A percentile compares a stretch with the other conserved stretches of the same genome.
phyloP scores from a whole-genome alignment of 495 filamentous ascomycete species.

The Viridothelium virens region DNA sequence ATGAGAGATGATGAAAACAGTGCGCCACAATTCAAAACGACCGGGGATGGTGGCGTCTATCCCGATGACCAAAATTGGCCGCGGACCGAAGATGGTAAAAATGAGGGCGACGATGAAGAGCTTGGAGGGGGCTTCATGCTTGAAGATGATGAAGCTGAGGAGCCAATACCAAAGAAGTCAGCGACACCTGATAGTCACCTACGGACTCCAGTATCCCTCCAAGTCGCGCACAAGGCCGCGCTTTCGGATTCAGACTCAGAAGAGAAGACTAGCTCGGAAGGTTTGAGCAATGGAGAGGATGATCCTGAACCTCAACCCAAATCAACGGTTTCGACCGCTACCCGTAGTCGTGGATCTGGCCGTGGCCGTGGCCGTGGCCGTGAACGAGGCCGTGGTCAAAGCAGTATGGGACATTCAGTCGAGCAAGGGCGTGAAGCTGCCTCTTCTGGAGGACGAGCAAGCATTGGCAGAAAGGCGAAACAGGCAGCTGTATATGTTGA shows the following conservation, averaged over 20 bases:
- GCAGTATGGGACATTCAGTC: not conserved
- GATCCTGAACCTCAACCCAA: not conserved
- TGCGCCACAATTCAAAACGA: conserved; percentile 4
- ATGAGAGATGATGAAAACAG: conserved; percentile 23
- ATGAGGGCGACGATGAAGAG: not conserved
- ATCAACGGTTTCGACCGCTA: not conserved
- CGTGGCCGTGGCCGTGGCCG: not conserved
- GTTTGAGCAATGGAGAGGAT: not conserved
- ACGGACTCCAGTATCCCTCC: conserved; percentile 29
- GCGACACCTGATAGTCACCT: not conserved
- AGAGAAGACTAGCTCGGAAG: not conserved
- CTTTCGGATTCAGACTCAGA: not conserved
- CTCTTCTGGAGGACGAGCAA: conserved; percentile 1
- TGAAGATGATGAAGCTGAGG: not conserved
- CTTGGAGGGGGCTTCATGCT: not conserved
- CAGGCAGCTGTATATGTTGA: not conserved
- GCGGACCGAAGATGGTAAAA: not conserved
- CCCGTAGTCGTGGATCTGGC: not conserved
- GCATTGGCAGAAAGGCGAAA: conserved; percentile 3
- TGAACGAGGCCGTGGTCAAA: not conserved
- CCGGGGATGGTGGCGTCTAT: not conserved
- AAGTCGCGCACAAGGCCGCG: conserved; percentile 23
- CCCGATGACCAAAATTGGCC: not conserved
- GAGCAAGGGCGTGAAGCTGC: not conserved
- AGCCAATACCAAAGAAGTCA: not conserved